phyloP scores from a whole-genome alignment of 257 asterid genomes.

The Fraxinus pennsylvanica region DNA sequence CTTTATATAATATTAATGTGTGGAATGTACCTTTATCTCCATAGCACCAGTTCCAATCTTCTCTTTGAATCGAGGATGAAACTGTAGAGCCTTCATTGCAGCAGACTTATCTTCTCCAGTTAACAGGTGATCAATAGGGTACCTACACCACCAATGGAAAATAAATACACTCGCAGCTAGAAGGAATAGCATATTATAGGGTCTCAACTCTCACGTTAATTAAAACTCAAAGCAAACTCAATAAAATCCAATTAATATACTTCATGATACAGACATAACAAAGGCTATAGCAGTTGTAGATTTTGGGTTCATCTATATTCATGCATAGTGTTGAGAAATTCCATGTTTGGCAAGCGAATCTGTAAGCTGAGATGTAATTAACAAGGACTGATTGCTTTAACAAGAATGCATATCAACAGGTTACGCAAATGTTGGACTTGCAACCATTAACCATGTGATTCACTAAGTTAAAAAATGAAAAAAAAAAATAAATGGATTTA shows the following conservation, averaged over 20 bases:
- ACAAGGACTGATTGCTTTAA: neutral
- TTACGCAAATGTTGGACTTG: conserved; percentile 14
- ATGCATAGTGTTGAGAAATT: neutral
- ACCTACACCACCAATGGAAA: conserved; percentile 42
- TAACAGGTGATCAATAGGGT: conserved; percentile 46
- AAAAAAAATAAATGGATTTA: conserved; percentile 12
- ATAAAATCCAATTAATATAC: neutral
- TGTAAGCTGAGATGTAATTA: neutral
- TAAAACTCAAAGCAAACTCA: neutral
- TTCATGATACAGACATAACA: neutral
- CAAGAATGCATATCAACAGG: neutral
- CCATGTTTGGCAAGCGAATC: neutral
- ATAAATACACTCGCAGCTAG: neutral
- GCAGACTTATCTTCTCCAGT: conserved; percentile 56
- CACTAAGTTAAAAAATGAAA: neutral
- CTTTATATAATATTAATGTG: neutral
- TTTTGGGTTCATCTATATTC: neutral
- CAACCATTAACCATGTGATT: conserved; percentile 1
- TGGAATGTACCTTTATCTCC: conserved; percentile 69
- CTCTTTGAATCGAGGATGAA: conserved; percentile 70
- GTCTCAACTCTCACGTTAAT: conserved; percentile 2
- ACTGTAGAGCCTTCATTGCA: conserved; percentile 62
- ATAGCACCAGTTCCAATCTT: conserved; percentile 65
- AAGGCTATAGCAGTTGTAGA: neutral
- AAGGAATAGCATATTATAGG: neutral